Evolutionary conservation across 2,329 filamentous ascomycete species (phyloP), one percentile per base, ranked within the genome.

Genomic region (Fusarium sp.): DNA sequence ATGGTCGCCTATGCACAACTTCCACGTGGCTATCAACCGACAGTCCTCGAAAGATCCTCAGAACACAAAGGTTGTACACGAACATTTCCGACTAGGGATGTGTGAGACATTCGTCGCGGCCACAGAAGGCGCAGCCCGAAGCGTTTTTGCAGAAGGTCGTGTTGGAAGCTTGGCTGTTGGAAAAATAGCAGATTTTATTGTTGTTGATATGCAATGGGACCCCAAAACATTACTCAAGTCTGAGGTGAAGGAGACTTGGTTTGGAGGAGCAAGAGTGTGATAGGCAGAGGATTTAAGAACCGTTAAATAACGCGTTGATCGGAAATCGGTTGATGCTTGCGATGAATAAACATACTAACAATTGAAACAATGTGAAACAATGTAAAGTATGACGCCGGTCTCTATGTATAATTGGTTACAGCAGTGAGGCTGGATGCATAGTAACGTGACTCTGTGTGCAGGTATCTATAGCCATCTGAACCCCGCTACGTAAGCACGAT

Each of bases 11-110:
- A 75, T 88, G 52, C 79, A 78, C 8, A 89, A 89, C 64, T 68
- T 87, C 10, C 88, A 89, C 71, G 82, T 87, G 2, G 87, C 85
- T 3, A 84, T 86, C 5, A 89, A 85, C n/a, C 78, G 87, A n/a
- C 81, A 81, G 47, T 87, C 84, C 0, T 85, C 86, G 3, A 77
- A 84, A 25, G 80, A 87, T 61, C 82, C 82, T 0, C 76, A 77
- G 1, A 67, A 73, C 20, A 73, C 79, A n/a, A 77, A 77, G 27
- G 76, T 79, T 4, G 81, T 87, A 2, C 87, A 88, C 59, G 80
- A 80, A 27, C 77, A 87, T 16, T 88, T 86, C 71, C 80, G 79
- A 9, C 75, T 89, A 6, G 82, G 82, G 1, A 61, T 89, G 29
- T 84, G 81, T 48, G 83, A 86, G 71, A 82, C 86, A 0, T 78